Evolutionary conservation across 306 rosid species (phyloP).

Genomic region (Medicago arabica): DNA sequence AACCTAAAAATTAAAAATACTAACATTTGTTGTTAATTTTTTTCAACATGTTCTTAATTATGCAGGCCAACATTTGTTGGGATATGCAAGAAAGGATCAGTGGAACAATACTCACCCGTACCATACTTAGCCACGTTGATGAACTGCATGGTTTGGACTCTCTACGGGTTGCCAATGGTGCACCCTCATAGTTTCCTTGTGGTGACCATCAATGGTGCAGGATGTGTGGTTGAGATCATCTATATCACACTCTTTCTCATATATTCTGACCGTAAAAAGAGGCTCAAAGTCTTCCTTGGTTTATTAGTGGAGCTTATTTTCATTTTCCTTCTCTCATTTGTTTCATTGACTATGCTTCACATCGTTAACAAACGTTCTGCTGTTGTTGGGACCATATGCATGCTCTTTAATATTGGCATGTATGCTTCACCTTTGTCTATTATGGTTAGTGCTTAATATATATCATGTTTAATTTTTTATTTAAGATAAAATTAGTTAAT

Average conservation of each 20-base stretch:
- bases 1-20: no score
- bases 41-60: no score
- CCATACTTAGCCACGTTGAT: constrained; percentile 74
- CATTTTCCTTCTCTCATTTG: constrained; percentile 42
- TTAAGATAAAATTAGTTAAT: no score
- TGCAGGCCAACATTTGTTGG: constrained; percentile 68
- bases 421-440: constrained; percentile 74
- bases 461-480: neutral
- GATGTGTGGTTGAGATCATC: constrained; percentile 55
- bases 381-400: constrained; percentile 66
- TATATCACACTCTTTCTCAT: constrained; percentile 64
- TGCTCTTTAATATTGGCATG: constrained; percentile 74
- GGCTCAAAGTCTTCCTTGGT: constrained; percentile 50
- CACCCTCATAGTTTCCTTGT: constrained; percentile 66
- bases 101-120: constrained; percentile 68
- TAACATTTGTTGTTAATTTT: no score
- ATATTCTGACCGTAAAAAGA: constrained; percentile 53
- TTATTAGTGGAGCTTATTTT: constrained; percentile 56
- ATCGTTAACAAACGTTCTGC: constrained; percentile 51
- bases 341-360: constrained; percentile 51
- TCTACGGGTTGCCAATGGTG: constrained; percentile 73
- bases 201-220: constrained; percentile 69
- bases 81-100: constrained; percentile 73
- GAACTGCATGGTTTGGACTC: constrained; percentile 79
- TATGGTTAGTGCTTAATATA: constrained; percentile 49